Evolutionary conservation across 305 asterid genomes (phyloP).

Genomic region (Fraxinus velutina): DNA sequence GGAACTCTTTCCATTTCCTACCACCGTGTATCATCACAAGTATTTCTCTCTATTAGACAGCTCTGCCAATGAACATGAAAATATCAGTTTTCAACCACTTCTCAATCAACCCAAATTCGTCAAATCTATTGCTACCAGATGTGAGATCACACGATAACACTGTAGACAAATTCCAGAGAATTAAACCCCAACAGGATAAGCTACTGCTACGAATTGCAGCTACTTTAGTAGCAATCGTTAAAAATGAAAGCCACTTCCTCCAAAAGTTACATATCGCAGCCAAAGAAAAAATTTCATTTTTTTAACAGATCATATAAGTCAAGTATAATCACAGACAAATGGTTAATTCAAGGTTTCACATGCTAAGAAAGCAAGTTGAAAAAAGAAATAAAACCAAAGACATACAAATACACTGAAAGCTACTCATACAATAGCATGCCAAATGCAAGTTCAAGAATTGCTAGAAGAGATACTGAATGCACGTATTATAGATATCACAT

Average conservation of each 20-base stretch:
- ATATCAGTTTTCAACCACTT: constrained; percentile 15
- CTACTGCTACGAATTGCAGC: neutral
- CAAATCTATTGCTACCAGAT: constrained; percentile 7
- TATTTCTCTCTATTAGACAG: constrained; percentile 16
- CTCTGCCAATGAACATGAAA: constrained; percentile 35
- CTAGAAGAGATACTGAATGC: neutral
- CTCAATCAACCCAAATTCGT: constrained; percentile 7
- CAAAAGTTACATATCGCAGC: constrained; percentile 12
- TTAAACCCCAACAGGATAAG: neutral
- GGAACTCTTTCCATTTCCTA: constrained; percentile 62
- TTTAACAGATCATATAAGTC: neutral
- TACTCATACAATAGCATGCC: neutral
- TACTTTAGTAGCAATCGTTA: neutral
- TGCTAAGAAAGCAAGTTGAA: neutral
- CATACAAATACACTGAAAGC: neutral
- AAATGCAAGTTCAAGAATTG: neutral
- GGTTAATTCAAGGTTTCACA: neutral
- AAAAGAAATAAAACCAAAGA: neutral
- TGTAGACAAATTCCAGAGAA: neutral
- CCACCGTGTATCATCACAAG: constrained; percentile 56
- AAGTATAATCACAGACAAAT: neutral
- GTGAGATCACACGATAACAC: neutral
- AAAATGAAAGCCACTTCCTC: constrained; percentile 8
- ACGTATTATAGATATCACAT: neutral
- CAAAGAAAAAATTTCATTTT: neutral